A percentile compares a stretch with the other conserved stretches of the same genome.
These are phyloP conservation scores for Aspergillus haitiensis DNA, from an alignment of 495 filamentous ascomycete genomes.

Conservation along the genomic window DNA sequence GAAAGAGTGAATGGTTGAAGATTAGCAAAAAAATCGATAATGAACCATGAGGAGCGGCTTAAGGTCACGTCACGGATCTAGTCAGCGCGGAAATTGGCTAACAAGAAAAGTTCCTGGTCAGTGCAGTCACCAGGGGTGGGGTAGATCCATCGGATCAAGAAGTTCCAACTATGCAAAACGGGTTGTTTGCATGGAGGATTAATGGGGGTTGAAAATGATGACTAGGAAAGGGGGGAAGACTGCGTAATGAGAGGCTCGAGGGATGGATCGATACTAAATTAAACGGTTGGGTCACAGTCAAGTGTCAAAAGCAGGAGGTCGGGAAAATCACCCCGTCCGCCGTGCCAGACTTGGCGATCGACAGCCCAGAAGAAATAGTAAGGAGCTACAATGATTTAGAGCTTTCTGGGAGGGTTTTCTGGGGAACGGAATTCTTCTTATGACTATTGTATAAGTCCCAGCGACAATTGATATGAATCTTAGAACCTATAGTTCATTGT, in stretches of 20 bases:
- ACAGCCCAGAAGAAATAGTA: neutral
- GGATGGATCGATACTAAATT: slow-evolving; percentile 7
- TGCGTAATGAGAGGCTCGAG: slow-evolving; percentile 9
- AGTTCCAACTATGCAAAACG: slow-evolving; percentile 11
- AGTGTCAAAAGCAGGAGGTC: slow-evolving; percentile 10
- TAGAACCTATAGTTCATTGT: neutral
- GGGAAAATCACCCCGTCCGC: slow-evolving; percentile 23
- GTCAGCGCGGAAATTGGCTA: slow-evolving; percentile 8
- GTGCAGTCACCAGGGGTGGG: slow-evolving; percentile 20
- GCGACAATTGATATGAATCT: neutral
- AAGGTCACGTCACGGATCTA: slow-evolving; percentile 14
- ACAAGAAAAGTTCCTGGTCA: slow-evolving; percentile 10
- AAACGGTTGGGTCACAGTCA: slow-evolving; percentile 6
- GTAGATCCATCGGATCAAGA: slow-evolving; percentile 21
- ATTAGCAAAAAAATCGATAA: neutral
- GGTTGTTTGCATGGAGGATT: slow-evolving; percentile 7
- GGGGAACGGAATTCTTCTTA: neutral
- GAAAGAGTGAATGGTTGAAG: neutral
- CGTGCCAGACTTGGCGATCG: slow-evolving; percentile 24
- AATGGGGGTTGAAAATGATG: slow-evolving; percentile 2
- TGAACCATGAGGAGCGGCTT: slow-evolving; percentile 14
- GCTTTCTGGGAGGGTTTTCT: neutral
- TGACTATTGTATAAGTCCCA: neutral
- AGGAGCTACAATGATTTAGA: neutral
- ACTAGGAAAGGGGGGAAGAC: slow-evolving; percentile 9